Evolutionary conservation across 2,329 filamentous ascomycete species (phyloP), one percentile per base, ranked within the genome.

Genomic region (Aspergillus proliferans): DNA sequence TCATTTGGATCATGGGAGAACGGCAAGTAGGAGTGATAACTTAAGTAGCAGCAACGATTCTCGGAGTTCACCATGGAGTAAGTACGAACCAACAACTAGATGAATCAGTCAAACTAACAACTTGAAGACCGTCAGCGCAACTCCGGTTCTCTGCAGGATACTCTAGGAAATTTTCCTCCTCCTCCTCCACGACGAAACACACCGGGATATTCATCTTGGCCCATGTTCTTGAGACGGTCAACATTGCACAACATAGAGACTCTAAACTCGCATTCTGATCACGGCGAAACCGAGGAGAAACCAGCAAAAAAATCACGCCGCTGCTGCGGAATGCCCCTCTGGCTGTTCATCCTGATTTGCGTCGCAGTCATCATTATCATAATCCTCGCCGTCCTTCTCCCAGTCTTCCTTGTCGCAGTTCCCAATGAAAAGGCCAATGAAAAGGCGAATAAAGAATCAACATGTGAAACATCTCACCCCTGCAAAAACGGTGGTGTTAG

Each of bases 401-500:
- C 93, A 0, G 68, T 85, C 18, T 76, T 82, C 44, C 70, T 86
- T n/a, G 71, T 84, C 40, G 77, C 80, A 22, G 66, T 85, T 40
- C 81, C 80, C 4, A 75, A 75, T 40, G 69, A 76, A 51, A 69
- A 72, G 9, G 38, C 66, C 4, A 75, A 75, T 40, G 69, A 76
- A 51, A 69, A 72, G 9, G 38, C 66, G 70, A 28, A 61, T 70
- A 47, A 62, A 69, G 47, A 42, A 51, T 51, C 46, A 44, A 57
- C 52, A 52, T 95, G 89, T 65, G 76, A 81, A 55, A 70, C 74
- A 36, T 77, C 78, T 26, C 71, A 86, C 12, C 77, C 75, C 0
- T 96, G 92, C 62, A 72, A 80, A 46, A 95, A 97, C 55, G 89
- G 88, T 8, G 92, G 92, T 24, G 83, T 84, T 15, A 90, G 84